Conservation (phyloP, 768 basidiomycete species). For the Bullera alba region DNA sequence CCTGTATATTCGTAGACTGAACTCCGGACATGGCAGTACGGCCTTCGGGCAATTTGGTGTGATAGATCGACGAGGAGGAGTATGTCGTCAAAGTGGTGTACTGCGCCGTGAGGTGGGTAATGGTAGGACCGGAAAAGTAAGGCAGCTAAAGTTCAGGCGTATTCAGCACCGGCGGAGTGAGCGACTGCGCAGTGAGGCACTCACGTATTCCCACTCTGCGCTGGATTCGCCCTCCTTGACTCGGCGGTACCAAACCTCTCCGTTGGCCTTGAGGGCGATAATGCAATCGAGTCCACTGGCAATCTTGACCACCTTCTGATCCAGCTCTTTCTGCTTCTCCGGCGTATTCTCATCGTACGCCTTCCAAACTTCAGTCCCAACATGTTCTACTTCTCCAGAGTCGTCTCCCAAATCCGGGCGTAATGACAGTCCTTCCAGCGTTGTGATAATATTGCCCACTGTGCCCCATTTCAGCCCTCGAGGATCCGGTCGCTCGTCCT, state of each 20-base stretch:
- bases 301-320: constrained; percentile 61
- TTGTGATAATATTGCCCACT: constrained; percentile 17
- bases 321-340: constrained; percentile 4
- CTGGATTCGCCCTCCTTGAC: no score
- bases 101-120: no score
- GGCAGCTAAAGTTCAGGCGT: no score
- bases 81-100: no score
- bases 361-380: constrained; percentile 18
- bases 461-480: constrained; percentile 28
- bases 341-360: constrained; percentile 2
- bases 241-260: constrained; percentile 42
- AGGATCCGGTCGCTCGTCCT: constrained; percentile 9
- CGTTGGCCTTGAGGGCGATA: constrained; percentile 58
- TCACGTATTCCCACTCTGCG: no score
- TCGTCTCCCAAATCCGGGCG: constrained; percentile 7
- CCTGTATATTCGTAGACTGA: no score
- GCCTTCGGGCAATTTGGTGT: no score
- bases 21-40: no score
- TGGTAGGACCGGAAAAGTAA: no score
- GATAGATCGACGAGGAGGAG: no score
- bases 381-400: constrained; percentile 4
- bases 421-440: constrained; percentile 15
- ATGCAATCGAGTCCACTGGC: constrained; percentile 68
- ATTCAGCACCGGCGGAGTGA: no score
- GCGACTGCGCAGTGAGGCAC: no score